phyloP scores from a whole-genome alignment of 176 grass and related monocot species.

The Hordeum marinum region DNA sequence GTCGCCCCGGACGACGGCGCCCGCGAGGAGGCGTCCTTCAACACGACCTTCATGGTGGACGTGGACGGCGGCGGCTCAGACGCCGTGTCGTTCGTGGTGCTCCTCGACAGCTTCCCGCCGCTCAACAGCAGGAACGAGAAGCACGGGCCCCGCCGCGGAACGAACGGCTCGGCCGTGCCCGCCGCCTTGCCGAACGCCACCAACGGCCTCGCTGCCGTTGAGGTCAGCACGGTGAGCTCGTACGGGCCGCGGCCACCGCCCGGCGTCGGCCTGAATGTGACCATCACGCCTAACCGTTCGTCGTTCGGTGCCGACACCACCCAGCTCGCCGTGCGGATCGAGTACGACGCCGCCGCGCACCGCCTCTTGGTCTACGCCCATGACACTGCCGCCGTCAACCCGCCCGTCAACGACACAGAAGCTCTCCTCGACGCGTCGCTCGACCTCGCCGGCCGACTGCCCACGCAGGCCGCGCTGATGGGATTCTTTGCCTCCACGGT shows the following conservation, averaged over 20 bases:
- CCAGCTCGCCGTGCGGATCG: background rate
- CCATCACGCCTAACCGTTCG: background rate
- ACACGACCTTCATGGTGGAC: background rate
- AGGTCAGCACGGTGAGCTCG: background rate
- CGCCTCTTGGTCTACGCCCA: background rate
- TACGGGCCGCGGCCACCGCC: background rate
- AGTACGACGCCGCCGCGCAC: background rate
- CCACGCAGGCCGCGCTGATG: background rate
- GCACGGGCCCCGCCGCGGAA: background rate
- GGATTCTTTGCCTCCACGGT: background rate
- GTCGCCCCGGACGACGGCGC: background rate
- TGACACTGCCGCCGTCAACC: background rate
- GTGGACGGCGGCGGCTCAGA: background rate
- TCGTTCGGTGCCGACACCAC: background rate
- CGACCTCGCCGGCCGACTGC: background rate
- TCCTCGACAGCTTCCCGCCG: slow-evolving; percentile 1
- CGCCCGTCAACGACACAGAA: background rate
- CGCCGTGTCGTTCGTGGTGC: background rate
- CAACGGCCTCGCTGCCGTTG: background rate
- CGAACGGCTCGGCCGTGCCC: background rate
- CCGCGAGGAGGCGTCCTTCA: background rate
- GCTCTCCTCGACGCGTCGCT: background rate
- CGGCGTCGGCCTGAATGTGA: slow-evolving; percentile 13
- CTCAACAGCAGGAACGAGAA: rapidly evolving
- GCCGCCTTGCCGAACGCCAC: background rate